Evolutionary conservation across 2,329 filamentous ascomycete species (phyloP), one percentile per base, ranked within the genome.

Genomic region (Proliferodiscus dingleyae): DNA sequence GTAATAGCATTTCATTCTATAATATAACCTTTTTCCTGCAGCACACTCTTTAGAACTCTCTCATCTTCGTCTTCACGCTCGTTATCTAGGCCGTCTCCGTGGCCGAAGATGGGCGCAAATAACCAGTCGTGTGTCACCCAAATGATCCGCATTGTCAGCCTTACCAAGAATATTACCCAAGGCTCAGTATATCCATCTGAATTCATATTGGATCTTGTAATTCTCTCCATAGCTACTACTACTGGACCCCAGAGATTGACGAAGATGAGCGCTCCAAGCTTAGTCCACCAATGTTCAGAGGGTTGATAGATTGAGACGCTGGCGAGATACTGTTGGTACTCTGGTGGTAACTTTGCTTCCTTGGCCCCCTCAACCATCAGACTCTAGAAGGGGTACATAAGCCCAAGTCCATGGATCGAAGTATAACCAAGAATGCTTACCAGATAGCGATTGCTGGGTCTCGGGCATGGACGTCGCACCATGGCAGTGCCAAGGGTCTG

Each of bases 391-490:
- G n/a, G n/a, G n/a, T n/a, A n/a, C n/a, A n/a, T n/a, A n/a, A n/a
- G n/a, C n/a, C n/a, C n/a, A n/a, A n/a, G n/a, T n/a, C n/a, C n/a
- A n/a, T n/a, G n/a, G n/a, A n/a, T n/a, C n/a, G n/a, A n/a, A n/a
- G n/a, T n/a, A n/a, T n/a, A n/a, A n/a, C n/a, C n/a, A 11, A 26
- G 24, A n/a, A 26, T 26, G 24, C 6, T 23, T 16, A 32, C 34
- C 42, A 45, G 23, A 21, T 45, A 45, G 8, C 43, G 34, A 15
- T 39, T 21, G 36, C 42, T 45, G 10, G 42, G 42, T 4, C 6
- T 7, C 24, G 42, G 34, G 15, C 24, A 15, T 4, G 43, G 36
- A 23, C 34, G 19, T 21, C 43, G 28, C 19, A 15, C 9, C 26
- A 40, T 33, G 3, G 37, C 34, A 10, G 43, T 19, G 8, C n/a